Conservation (phyloP, 768 basidiomycete genomes). For the Hygrophoropsis aurantiaca region DNA sequence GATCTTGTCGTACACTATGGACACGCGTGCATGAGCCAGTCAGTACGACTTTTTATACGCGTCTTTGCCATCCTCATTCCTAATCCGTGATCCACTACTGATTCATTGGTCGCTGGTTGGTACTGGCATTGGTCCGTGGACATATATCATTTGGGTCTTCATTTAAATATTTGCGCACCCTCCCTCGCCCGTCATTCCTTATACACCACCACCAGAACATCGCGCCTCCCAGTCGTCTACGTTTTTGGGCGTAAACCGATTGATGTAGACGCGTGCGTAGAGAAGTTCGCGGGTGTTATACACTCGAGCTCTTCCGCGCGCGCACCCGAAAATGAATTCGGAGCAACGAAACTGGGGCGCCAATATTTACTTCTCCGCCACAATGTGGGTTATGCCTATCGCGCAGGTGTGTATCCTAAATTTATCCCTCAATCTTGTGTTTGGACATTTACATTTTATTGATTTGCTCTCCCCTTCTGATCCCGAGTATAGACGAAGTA, state of each 20-base stretch:
- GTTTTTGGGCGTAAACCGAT: constrained; percentile 79
- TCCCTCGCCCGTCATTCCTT: constrained; percentile 5
- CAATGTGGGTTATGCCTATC: constrained; percentile 77
- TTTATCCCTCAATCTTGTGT: too few relatives aligned
- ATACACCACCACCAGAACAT: constrained; percentile 59
- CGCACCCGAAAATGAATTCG: not conserved
- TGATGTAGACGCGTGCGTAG: constrained; percentile 52
- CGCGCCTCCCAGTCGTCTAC: constrained; percentile 86
- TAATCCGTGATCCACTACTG: too few relatives aligned
- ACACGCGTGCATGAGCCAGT: constrained; percentile 94
- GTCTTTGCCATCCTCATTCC: too few relatives aligned
- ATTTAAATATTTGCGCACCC: too few relatives aligned
- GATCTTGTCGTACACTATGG: constrained; percentile 94
- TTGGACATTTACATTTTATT: too few relatives aligned
- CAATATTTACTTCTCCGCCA: constrained; percentile 58
- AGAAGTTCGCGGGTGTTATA: constrained; percentile 38
- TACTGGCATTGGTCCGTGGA: too few relatives aligned
- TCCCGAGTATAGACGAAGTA: constrained; percentile 14
- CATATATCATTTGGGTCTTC: too few relatives aligned
- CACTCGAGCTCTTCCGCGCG: constrained; percentile 8
- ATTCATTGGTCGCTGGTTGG: too few relatives aligned
- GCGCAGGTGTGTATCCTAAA: constrained; percentile 51
- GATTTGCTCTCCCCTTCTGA: too few relatives aligned
- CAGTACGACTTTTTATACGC: too few relatives aligned
- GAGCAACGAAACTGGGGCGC: not conserved